Evolutionary conservation across 2,329 filamentous ascomycete genomes (phyloP).

Genomic region (Whalleya microplaca): DNA sequence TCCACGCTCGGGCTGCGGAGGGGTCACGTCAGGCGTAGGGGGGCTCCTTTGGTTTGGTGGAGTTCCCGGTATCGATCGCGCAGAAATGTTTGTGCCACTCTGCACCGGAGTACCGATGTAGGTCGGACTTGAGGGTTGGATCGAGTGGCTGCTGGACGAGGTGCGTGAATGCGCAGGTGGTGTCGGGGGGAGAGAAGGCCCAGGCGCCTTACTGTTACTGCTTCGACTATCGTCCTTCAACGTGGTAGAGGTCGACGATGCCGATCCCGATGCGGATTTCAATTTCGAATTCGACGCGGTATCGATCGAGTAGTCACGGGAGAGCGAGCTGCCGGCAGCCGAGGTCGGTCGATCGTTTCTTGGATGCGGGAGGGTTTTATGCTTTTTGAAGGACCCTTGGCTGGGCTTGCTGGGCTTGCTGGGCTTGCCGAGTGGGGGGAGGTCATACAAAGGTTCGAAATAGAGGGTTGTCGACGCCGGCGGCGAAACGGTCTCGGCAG

Average conservation of each 20-base stretch:
- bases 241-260: constrained; percentile 41
- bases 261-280: constrained; percentile 26
- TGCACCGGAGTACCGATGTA: constrained; percentile 43
- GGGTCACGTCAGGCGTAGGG: constrained; percentile 76
- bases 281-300: constrained; percentile 30
- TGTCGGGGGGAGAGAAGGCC: constrained; percentile 62
- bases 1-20: constrained; percentile 57
- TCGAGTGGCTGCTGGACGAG: constrained; percentile 56
- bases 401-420: constrained; percentile 30
- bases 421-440: constrained; percentile 28
- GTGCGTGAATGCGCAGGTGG: constrained; percentile 64
- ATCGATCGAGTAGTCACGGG: constrained; percentile 36
- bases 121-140: constrained; percentile 46
- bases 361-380: constrained; percentile 45
- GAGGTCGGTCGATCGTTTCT: constrained; percentile 31
- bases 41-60: constrained; percentile 69
- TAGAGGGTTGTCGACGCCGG: constrained; percentile 35
- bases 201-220: constrained; percentile 44
- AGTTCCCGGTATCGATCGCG: constrained; percentile 53
- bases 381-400: constrained; percentile 41
- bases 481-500: constrained; percentile 33
- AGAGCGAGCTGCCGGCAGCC: constrained; percentile 15
- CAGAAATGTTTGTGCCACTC: constrained; percentile 44
- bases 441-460: constrained; percentile 35
- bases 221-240: constrained; percentile 48